These are phyloP conservation scores for Phoma herbarum DNA, from an alignment of 2,329 filamentous ascomycete genomes.

Conservation along the genomic window DNA sequence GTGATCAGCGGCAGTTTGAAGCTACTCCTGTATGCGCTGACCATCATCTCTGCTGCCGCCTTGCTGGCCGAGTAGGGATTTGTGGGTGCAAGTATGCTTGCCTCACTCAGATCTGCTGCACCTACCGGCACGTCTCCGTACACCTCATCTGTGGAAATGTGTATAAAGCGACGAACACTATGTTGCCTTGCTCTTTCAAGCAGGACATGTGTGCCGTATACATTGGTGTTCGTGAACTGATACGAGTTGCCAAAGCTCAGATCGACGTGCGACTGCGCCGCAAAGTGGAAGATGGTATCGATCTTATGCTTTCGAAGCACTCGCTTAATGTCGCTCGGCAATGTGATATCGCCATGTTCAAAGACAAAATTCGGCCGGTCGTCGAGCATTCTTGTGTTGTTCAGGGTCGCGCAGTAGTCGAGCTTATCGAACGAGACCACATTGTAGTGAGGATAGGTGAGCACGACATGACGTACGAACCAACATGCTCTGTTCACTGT, in stretches of 20 bases:
- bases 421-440: slow-evolving; percentile 86
- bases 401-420: slow-evolving; percentile 81
- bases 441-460: slow-evolving; percentile 80
- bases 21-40: slow-evolving; percentile 85
- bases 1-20: slow-evolving; percentile 83
- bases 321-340: slow-evolving; percentile 72
- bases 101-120: slow-evolving; percentile 75
- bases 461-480: slow-evolving; percentile 79
- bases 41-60: slow-evolving; percentile 83
- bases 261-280: slow-evolving; percentile 86
- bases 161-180: slow-evolving; percentile 76
- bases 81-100: slow-evolving; percentile 77
- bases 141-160: slow-evolving; percentile 86
- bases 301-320: slow-evolving; percentile 76
- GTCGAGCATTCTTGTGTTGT: slow-evolving; percentile 77
- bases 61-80: slow-evolving; percentile 86
- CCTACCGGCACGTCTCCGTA: slow-evolving; percentile 81
- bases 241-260: slow-evolving; percentile 84
- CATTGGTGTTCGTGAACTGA: slow-evolving; percentile 81
- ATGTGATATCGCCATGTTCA: slow-evolving; percentile 80
- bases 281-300: slow-evolving; percentile 84
- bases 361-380: slow-evolving; percentile 77
- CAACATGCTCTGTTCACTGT: slow-evolving; percentile 72
- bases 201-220: slow-evolving; percentile 83
- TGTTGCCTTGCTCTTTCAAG: slow-evolving; percentile 79